Base-by-base conservation (phyloP, 306 rosid genomes). In the Mucuna pruriens region DNA sequence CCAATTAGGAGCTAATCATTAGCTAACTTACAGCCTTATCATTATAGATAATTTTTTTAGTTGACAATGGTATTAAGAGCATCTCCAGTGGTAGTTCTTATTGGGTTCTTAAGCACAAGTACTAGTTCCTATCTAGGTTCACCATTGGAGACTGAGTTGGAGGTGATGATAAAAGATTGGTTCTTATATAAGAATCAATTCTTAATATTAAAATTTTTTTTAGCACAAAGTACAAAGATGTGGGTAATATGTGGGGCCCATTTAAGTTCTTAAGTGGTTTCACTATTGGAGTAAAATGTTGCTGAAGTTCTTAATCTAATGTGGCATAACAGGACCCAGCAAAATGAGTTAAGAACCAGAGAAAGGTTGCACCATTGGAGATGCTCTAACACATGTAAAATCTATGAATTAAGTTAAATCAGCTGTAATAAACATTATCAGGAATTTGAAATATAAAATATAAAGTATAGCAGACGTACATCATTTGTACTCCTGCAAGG, bases 401-500 rank as follows among this genome's bases (percentile, higher is more conserved):
- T 74, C 81, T 66, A 40, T 23, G 6, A 72, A 13, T 52, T 40
- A 39, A 46, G 23, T 73, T 64, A 77, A 69, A 83, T 61, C 49
- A 52, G 52, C 58, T 49, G 58, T 44, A 70, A 67, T 75, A 60
- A 25, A 25, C 12, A 9, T 69, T 31, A 61, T 58, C 61, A 81
- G 45, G 38, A 67, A 78, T 45, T 45, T 71, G 15, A 46, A 38
- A 66, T 61, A 66, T 57, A 74, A 64, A 29, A 29, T 29, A 29
- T 29, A 82, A 64, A 74, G 84, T 36, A n/a, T n/a, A 76, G 78
- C 25, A 77, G 72, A 67, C 93, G 31, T 89, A 96, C 99, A 75
- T 93, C 99, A 84, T 83, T 90, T 4, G 91, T 68, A 65, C 89
- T 86, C 78, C 92, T 96, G 92, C 93, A 96, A 61, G 99, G 99